Conservation (phyloP, 441 rosid genomes). For the Gossypium aridum region DNA sequence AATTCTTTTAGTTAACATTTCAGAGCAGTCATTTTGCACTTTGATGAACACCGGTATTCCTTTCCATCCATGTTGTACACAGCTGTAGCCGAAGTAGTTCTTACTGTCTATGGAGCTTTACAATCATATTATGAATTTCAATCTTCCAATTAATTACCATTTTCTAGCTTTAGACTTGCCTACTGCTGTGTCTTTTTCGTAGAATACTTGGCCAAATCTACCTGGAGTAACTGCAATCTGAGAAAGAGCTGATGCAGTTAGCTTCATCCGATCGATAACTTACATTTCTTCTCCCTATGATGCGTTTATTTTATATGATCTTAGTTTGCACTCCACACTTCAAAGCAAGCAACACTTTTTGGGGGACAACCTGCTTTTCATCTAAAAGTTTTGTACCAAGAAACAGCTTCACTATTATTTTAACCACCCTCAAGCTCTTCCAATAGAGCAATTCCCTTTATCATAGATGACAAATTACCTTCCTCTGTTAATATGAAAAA, state of each 20-base stretch:
- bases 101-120: not conserved
- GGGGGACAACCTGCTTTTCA: not conserved
- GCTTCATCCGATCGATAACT: not conserved
- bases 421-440: constrained; percentile 2
- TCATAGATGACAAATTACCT: not conserved
- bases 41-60: not conserved
- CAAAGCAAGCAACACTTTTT: not conserved
- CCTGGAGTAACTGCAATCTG: not conserved
- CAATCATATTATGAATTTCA: not conserved
- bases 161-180: not conserved
- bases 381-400: not conserved
- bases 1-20: not conserved
- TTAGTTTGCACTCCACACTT: not conserved
- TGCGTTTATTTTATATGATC: not conserved
- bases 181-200: not conserved
- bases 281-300: not conserved
- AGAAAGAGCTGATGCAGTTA: not conserved
- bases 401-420: not conserved
- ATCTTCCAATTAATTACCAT: not conserved
- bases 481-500: constrained; percentile 7
- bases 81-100: not conserved
- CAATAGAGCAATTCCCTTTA: not conserved
- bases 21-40: not conserved
- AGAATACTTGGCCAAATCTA: constrained; percentile 1
- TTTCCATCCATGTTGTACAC: not conserved